Conservation (phyloP, 1,284 basidiomycete genomes). For the Ustilago shanxiensis region DNA sequence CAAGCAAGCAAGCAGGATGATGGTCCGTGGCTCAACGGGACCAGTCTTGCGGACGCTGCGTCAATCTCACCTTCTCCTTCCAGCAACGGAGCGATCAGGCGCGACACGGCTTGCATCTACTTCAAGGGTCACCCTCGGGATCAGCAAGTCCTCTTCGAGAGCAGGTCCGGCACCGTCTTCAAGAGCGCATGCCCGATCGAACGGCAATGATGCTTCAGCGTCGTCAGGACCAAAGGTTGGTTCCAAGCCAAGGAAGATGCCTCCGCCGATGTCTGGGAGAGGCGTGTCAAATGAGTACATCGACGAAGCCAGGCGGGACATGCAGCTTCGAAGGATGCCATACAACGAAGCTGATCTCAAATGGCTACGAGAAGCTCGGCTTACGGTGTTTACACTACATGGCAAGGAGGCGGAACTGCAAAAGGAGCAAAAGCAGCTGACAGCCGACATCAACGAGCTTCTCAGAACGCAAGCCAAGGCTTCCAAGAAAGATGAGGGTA, state of each 20-base stretch:
- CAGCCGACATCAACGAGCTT: slow-evolving; percentile 4
- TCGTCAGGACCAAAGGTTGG: neutral
- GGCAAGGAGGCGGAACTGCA: slow-evolving; percentile 18
- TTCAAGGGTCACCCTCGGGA: slow-evolving; percentile 17
- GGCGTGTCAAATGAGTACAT: slow-evolving; percentile 23
- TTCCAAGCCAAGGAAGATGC: slow-evolving; percentile 17
- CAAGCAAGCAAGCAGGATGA: too few species aligned
- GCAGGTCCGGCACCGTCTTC: neutral
- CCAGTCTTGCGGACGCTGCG: slow-evolving; percentile 17
- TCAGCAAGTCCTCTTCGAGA: slow-evolving; percentile 12
- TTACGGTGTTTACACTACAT: slow-evolving; percentile 8
- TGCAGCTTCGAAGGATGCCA: slow-evolving; percentile 38
- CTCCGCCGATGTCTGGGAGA: slow-evolving; percentile 9
- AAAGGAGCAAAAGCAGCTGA: slow-evolving; percentile 21
- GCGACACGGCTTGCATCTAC: slow-evolving; percentile 30
- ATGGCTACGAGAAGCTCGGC: slow-evolving; percentile 24
- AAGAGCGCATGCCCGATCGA: neutral
- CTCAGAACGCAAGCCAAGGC: slow-evolving; percentile 4
- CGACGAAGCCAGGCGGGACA: slow-evolving; percentile 33
- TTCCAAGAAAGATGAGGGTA: slow-evolving; percentile 15
- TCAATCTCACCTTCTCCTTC: neutral
- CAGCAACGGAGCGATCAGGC: neutral
- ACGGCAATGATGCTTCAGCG: neutral
- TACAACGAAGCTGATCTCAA: slow-evolving; percentile 24
- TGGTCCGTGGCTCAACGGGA: neutral